A percentile compares a stretch with the other conserved stretches of the same genome.
Evolutionary conservation across 1,284 basidiomycete genomes (phyloP).

Genomic region (Rhodotorula sp.): DNA sequence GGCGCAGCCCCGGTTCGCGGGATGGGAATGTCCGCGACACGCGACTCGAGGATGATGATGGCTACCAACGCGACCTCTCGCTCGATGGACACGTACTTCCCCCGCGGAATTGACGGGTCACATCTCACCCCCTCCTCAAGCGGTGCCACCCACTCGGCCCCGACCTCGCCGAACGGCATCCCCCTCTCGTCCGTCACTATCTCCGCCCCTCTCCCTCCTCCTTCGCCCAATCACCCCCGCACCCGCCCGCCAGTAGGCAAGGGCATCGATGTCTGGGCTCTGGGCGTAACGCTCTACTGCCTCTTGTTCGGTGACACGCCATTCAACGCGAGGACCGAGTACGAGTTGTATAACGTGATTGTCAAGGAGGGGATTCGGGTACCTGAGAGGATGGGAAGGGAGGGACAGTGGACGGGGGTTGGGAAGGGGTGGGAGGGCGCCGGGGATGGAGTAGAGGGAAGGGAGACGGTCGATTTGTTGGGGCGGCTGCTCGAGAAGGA

Average conservation of each 20-base stretch:
- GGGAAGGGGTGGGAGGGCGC: constrained; percentile 44
- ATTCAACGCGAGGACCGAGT: constrained; percentile 67
- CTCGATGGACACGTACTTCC: constrained; percentile 28
- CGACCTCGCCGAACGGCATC: constrained; percentile 23
- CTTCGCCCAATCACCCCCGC: constrained; percentile 24
- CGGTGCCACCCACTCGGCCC: constrained; percentile 2
- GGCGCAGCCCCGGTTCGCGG: background rate
- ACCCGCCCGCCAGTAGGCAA: constrained; percentile 69
- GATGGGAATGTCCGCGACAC: constrained; percentile 7
- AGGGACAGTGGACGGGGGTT: constrained; percentile 62
- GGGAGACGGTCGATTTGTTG: constrained; percentile 68
- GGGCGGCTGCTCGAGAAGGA: constrained; percentile 80
- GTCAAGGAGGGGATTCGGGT: constrained; percentile 73
- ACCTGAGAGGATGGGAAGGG: constrained; percentile 66
- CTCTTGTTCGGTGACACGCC: constrained; percentile 82
- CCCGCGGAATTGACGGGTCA: constrained; percentile 29
- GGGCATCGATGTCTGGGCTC: constrained; percentile 97
- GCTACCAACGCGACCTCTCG: constrained; percentile 10
- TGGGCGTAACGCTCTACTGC: constrained; percentile 96
- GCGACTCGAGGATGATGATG: constrained; percentile 1
- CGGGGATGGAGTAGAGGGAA: constrained; percentile 55
- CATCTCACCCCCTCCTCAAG: background rate
- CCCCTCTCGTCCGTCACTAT: constrained; percentile 33
- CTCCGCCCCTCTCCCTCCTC: constrained; percentile 35
- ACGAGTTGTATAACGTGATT: constrained; percentile 78